Base-by-base conservation (phyloP, 495 filamentous ascomycete species). In the Paragyromitra xinjiangensis region DNA sequence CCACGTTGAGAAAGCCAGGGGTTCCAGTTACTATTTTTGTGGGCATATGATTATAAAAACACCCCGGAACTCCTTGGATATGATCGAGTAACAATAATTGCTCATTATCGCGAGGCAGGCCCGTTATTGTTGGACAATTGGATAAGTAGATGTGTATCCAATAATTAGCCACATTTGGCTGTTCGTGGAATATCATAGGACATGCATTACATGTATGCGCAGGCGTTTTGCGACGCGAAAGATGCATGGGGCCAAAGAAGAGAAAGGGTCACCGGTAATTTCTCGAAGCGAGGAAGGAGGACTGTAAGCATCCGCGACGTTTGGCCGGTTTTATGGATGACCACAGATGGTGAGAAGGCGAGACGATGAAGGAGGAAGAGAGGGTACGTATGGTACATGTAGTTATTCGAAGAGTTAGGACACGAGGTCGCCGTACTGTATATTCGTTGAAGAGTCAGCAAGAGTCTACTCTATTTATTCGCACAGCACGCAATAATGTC, bases 81-180 rank as follows among this genome's bases (percentile, higher is more conserved):
- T 34, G 48, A 63, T 71, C 66, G 59, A 64, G 66, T 56, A 72
- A 72, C 59, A 76, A 56, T 22, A 73, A 67, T 67, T 67, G 71
- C 51, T 44, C 62, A 44, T 68, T 67, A 58, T 58, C 55, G 45
- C 69, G 48, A 59, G 37, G 48, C 58, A 64, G 58, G 58, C 11
- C 50, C 22, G 24, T 62, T 37, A 44, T 44, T 50, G 19, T n/a
- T 39, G 56, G 42, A 14, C 26, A 39, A 64, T 53, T 71, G 45
- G 59, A 24, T 34, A 58, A 51, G 48, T 65, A 29, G 51, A 22
- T 50, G 48, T 37, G 24, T 53, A 64, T 45, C 42, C 72, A 48
- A 61, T 44, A 59, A 29, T 51, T 75, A 67, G 8, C 62, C 66
- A 44, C 58, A 71, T 63, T 22, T 71, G 68, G 42, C 55, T 29